These are phyloP conservation scores for Friedmanniomyces endolithicus DNA, from an alignment of 495 filamentous ascomycete species.

Conservation along the genomic window DNA sequence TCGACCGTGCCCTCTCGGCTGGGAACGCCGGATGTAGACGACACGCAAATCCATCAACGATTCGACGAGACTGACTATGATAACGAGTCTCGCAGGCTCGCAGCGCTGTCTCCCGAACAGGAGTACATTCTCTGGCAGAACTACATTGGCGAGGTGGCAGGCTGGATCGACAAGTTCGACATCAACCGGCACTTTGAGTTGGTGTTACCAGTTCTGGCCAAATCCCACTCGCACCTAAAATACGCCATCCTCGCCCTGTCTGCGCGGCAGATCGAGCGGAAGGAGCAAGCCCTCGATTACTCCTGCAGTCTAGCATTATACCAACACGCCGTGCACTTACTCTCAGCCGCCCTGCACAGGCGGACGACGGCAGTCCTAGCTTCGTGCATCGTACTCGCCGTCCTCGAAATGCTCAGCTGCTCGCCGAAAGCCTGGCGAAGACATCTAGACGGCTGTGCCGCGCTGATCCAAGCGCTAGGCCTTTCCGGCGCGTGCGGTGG, in stretches of 20 bases:
- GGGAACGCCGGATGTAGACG: background rate
- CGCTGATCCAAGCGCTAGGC: conserved; percentile 13
- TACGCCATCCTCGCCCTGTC: conserved; percentile 17
- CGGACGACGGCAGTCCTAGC: conserved; percentile 15
- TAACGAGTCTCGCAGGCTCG: background rate
- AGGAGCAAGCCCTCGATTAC: conserved; percentile 3
- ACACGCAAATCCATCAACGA: background rate
- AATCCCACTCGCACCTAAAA: conserved; percentile 16
- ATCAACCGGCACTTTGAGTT: conserved; percentile 13
- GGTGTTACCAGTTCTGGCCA: conserved; percentile 11
- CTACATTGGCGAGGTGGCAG: conserved; percentile 16
- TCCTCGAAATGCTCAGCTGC: conserved; percentile 21
- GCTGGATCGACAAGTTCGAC: conserved; percentile 19
- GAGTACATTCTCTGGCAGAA: conserved; percentile 16
- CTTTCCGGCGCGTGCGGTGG: conserved; percentile 13
- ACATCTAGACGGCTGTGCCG: conserved; percentile 19
- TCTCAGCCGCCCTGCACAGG: conserved; percentile 9
- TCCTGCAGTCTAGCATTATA: conserved; percentile 18
- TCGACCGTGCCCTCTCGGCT: conserved; percentile 5
- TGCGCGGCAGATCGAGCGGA: conserved; percentile 17
- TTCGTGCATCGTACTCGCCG: conserved; percentile 16
- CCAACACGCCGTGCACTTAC: conserved; percentile 18
- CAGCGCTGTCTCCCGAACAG: background rate
- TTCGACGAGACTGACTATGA: conserved; percentile 1
- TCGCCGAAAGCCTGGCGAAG: conserved; percentile 17